Base-by-base conservation (phyloP, 345 rosid genomes). In the Eucalyptus microcorys region DNA sequence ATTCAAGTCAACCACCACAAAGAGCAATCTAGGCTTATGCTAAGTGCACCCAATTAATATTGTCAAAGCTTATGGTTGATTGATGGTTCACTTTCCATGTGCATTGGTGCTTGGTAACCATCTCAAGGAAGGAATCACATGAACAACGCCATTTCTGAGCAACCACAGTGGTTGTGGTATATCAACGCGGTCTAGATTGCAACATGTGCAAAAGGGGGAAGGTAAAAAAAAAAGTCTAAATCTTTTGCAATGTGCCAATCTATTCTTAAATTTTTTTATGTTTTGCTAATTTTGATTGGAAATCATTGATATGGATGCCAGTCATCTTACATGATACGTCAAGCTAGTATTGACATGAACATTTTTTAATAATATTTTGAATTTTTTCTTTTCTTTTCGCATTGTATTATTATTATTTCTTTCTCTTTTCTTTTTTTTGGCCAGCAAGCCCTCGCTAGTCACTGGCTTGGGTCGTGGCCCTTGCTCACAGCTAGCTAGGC, bases 311-410 rank as follows among this genome's bases (percentile, higher is more conserved):
- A 55, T 55, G 4, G 3, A 55, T 21, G 11, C 2, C 0, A 4
- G 0, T 55, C 11, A 9, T 55, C 61, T 0, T 2, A 55, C 11
- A 7, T 2, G 6, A 55, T 24, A 55, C 0, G 1, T 55, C 5
- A 21, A 7, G 12, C 1, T 4, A 1, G 12, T 24, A 0, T 0
- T 53, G 4, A 53, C 1, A 0, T 22, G 0, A 0, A 3, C 2
- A 22, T 9, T 55, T 53, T 53, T 55, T 55, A 55, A 8, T 55
- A 55, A 0, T 55, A 55, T 8, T 55, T 55, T 53, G 0, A 21
- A 3, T 21, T 21, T 19, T 19, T 8, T 53, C 3, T 53, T 10
- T 1, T 53, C 3, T 9, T 4, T 55, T 55, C 0, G 0, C 12
- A 53, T 9, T 4, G 9, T 2, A 7, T 55, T 4, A 21, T 55